phyloP scores from a whole-genome alignment of 2,329 filamentous ascomycete species.

The Apiospora rasikravindrae region DNA sequence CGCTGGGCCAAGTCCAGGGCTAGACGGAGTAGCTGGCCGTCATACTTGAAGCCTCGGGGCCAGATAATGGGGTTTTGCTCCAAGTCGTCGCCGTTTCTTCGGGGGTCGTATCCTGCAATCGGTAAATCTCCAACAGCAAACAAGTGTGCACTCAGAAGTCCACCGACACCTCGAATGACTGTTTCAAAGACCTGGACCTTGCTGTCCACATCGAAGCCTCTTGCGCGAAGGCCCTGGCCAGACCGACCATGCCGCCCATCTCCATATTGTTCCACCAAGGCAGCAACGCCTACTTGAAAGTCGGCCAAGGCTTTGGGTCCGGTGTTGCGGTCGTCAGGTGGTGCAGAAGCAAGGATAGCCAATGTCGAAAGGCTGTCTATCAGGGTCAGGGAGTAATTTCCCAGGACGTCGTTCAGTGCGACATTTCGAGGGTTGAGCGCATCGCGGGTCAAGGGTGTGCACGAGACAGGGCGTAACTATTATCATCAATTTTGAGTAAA shows the following conservation, averaged over 20 bases:
- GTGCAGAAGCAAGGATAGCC: conserved; percentile 84
- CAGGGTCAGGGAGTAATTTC: conserved; percentile 94
- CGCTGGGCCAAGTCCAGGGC: conserved; percentile 84
- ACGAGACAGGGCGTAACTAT: conserved; percentile 83
- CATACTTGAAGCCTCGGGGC: conserved; percentile 80
- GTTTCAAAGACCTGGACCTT: conserved; percentile 99
- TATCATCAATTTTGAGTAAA: neutral
- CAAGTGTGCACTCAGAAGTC: conserved; percentile 88
- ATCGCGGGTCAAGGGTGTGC: conserved; percentile 83
- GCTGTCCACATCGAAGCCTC: conserved; percentile 92
- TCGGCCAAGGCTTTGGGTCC: conserved; percentile 68
- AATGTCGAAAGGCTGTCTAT: conserved; percentile 95
- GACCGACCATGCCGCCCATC: conserved; percentile 74
- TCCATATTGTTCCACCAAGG: conserved; percentile 82
- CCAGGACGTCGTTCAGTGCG: conserved; percentile 92
- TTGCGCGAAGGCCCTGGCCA: conserved; percentile 73
- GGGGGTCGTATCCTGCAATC: conserved; percentile 76
- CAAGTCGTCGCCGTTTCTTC: conserved; percentile 44
- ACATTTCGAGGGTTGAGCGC: conserved; percentile 77
- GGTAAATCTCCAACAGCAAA: conserved; percentile 92
- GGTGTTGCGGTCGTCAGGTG: conserved; percentile 57
- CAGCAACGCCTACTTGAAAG: conserved; percentile 81
- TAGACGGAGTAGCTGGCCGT: conserved; percentile 88
- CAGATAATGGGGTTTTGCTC: conserved; percentile 67
- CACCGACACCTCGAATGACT: conserved; percentile 90